A percentile compares a stretch with the other conserved stretches of the same genome.
Conservation (phyloP, 2,329 filamentous ascomycete genomes). For the Penicillium psychrosexuale region DNA sequence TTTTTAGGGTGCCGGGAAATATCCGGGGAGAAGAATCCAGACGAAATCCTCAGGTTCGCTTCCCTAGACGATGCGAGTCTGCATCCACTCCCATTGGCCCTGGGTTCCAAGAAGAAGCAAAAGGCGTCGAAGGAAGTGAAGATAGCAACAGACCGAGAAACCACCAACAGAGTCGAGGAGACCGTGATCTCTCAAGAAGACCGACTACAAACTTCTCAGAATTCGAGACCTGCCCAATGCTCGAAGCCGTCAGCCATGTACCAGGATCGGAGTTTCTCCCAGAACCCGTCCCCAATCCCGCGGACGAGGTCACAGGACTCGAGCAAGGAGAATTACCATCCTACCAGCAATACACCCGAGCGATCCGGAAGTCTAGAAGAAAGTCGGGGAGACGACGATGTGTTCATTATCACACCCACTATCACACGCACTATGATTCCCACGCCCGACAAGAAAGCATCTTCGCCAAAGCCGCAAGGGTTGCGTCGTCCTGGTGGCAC, state of each 20-base stretch:
- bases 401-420: slow-evolving; percentile 42
- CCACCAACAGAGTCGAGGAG: slow-evolving; percentile 16
- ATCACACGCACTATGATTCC: slow-evolving; percentile 41
- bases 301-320: slow-evolving; percentile 18
- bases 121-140: slow-evolving; percentile 18
- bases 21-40: slow-evolving; percentile 34
- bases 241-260: slow-evolving; percentile 32
- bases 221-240: slow-evolving; percentile 36
- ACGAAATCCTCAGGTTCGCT: slow-evolving; percentile 38
- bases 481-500: slow-evolving; percentile 20
- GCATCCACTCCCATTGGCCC: slow-evolving; percentile 22
- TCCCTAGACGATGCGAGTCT: slow-evolving; percentile 26
- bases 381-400: slow-evolving; percentile 28
- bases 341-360: slow-evolving; percentile 11
- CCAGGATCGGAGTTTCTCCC: slow-evolving; percentile 20
- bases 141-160: slow-evolving; percentile 5
- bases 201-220: slow-evolving; percentile 31
- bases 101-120: slow-evolving; percentile 23
- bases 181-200: slow-evolving; percentile 27
- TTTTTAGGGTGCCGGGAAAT: slow-evolving; percentile 44
- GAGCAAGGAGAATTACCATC: slow-evolving; percentile 26
- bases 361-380: slow-evolving; percentile 14
- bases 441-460: slow-evolving; percentile 24
- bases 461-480: slow-evolving; percentile 16
- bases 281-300: slow-evolving; percentile 14